phyloP scores from a whole-genome alignment of 1,284 basidiomycete species.

The Marasmius sp. region DNA sequence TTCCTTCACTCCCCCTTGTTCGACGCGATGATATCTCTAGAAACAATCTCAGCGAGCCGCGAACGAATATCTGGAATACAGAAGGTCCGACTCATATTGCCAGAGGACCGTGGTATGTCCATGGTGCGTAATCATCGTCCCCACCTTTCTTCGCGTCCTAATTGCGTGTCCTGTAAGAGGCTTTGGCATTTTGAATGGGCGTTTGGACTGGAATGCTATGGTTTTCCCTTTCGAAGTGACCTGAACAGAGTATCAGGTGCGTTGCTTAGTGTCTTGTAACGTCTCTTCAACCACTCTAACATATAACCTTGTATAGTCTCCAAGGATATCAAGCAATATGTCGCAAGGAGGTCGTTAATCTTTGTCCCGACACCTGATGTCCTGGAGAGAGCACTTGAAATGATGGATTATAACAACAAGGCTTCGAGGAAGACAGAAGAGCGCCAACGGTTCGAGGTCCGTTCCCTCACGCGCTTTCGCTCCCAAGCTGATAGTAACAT shows the following conservation, averaged over 20 bases:
- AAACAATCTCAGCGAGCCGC: no score
- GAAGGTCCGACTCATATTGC: no score
- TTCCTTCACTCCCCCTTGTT: no score
- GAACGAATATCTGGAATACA: no score
- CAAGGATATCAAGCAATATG: not conserved
- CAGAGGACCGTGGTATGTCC: not conserved
- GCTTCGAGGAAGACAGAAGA: not conserved
- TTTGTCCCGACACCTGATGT: not conserved
- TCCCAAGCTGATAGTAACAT: no score
- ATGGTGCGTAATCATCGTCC: not conserved
- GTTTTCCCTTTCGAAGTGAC: not conserved
- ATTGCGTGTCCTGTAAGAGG: not conserved
- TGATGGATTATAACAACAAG: not conserved
- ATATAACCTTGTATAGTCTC: not conserved
- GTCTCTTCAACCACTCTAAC: not conserved
- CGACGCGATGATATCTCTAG: no score
- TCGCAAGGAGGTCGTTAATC: not conserved
- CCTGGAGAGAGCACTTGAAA: not conserved
- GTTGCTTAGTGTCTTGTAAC: not conserved
- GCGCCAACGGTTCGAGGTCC: not conserved
- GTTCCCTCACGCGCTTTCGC: not conserved
- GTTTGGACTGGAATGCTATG: not conserved
- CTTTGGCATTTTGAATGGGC: not conserved
- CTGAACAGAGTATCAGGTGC: not conserved
- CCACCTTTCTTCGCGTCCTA: not conserved